Conservation (phyloP, 345 rosid species). For the Alliaria petiolata region DNA sequence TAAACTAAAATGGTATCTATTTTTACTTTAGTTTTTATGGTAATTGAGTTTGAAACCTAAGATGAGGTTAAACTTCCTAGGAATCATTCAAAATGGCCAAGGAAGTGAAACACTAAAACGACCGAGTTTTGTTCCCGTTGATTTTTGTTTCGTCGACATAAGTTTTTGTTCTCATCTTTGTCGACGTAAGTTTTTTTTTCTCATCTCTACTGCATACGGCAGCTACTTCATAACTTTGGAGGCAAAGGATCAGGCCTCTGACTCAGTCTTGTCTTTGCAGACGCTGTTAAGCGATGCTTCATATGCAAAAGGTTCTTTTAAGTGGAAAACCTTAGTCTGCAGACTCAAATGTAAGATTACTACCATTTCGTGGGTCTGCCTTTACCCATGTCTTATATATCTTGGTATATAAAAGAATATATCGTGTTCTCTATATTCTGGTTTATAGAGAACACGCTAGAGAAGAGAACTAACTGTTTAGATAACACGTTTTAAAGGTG, state of each 20-base stretch:
- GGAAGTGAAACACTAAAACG: too few species aligned
- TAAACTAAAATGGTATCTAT: too few species aligned
- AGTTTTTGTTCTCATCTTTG: too few species aligned
- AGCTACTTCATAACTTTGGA: neutral
- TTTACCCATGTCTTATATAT: neutral
- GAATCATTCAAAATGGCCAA: too few species aligned
- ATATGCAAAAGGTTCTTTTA: neutral
- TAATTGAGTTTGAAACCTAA: too few species aligned
- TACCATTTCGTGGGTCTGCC: neutral
- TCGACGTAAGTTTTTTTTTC: too few species aligned
- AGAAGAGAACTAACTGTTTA: neutral
- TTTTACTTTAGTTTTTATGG: too few species aligned
- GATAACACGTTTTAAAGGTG: neutral
- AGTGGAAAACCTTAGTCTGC: neutral
- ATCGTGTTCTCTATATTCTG: too few species aligned
- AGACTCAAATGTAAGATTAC: neutral
- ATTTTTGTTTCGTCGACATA: too few species aligned
- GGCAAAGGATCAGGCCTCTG: neutral
- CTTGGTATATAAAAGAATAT: neutral
- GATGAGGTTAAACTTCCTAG: too few species aligned
- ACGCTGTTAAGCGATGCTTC: neutral
- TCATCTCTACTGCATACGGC: neutral
- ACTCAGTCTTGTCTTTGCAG: neutral
- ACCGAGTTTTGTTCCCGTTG: too few species aligned
- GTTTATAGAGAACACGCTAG: too few species aligned